These are phyloP conservation scores for Boletus huronensis DNA, from an alignment of 768 basidiomycete species.

Conservation along the genomic window DNA sequence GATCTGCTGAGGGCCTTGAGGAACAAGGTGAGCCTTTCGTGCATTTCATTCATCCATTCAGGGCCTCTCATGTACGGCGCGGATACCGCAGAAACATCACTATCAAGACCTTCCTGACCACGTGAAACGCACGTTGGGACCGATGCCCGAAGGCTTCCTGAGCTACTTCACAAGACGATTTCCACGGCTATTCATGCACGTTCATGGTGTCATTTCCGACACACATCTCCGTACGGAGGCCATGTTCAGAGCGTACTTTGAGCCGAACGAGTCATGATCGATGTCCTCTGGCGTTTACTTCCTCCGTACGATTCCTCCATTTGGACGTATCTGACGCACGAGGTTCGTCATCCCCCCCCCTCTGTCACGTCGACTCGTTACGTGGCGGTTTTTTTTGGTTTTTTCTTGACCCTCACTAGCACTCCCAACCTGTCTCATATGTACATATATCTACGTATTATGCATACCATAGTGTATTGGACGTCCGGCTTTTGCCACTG, in stretches of 20 bases:
- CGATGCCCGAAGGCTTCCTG: slow-evolving; percentile 90
- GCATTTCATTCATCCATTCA: background rate
- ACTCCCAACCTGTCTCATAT: background rate
- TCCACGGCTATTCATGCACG: slow-evolving; percentile 88
- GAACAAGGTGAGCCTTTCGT: slow-evolving; percentile 71
- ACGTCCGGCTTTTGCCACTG: background rate
- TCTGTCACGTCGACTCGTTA: background rate
- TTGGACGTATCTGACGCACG: background rate
- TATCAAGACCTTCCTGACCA: slow-evolving; percentile 95
- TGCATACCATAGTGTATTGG: slow-evolving; percentile 10
- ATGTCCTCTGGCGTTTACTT: background rate
- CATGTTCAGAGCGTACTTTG: slow-evolving; percentile 90
- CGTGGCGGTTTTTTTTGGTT: background rate
- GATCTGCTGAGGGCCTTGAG: slow-evolving; percentile 89
- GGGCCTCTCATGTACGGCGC: slow-evolving; percentile 8
- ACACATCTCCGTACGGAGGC: slow-evolving; percentile 76
- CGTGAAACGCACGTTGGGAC: slow-evolving; percentile 82
- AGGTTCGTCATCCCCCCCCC: background rate
- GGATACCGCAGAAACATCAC: slow-evolving; percentile 82
- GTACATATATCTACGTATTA: slow-evolving; percentile 12
- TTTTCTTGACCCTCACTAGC: background rate
- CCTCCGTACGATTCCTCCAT: background rate
- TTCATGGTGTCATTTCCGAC: slow-evolving; percentile 74
- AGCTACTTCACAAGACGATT: slow-evolving; percentile 92
- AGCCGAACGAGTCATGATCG: slow-evolving; percentile 49